These are phyloP conservation scores for Coniochaeta sp. DNA, from an alignment of 2,329 filamentous ascomycete genomes.

Conservation along the genomic window DNA sequence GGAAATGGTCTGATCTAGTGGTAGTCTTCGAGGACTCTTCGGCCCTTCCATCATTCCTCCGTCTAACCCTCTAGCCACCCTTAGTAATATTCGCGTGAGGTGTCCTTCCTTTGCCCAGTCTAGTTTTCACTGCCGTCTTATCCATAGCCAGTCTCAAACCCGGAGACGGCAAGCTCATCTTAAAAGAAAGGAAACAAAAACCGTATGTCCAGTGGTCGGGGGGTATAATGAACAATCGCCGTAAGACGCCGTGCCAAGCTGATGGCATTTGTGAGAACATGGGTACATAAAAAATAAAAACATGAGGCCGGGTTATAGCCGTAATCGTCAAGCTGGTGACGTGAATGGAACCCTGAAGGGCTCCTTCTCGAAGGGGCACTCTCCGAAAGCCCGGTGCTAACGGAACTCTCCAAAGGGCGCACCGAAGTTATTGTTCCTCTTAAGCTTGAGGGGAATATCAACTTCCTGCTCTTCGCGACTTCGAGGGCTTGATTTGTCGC, in stretches of 20 bases:
- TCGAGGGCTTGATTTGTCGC: conserved; percentile 16
- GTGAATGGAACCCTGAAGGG: conserved; percentile 2
- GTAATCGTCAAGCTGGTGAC: background rate
- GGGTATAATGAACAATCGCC: background rate
- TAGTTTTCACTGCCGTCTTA: background rate
- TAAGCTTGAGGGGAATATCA: conserved; percentile 40
- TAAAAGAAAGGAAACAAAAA: background rate
- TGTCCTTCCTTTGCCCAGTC: background rate
- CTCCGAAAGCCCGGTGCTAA: conserved; percentile 5
- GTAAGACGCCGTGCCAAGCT: background rate
- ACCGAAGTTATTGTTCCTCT: conserved; percentile 38
- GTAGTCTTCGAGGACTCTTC: background rate
- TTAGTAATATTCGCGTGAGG: background rate
- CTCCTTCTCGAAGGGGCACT: background rate
- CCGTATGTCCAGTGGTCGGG: background rate
- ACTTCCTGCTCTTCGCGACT: conserved; percentile 23
- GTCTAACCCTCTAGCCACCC: background rate
- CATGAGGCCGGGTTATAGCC: too few species aligned
- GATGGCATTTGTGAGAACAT: background rate
- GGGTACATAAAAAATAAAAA: background rate
- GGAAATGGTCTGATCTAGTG: background rate
- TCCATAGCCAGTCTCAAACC: background rate
- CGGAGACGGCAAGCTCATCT: background rate
- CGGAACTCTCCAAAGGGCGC: conserved; percentile 33
- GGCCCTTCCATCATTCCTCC: background rate